Conservation (phyloP, 2,329 filamentous ascomycete genomes). For the Cercospora zeina region DNA sequence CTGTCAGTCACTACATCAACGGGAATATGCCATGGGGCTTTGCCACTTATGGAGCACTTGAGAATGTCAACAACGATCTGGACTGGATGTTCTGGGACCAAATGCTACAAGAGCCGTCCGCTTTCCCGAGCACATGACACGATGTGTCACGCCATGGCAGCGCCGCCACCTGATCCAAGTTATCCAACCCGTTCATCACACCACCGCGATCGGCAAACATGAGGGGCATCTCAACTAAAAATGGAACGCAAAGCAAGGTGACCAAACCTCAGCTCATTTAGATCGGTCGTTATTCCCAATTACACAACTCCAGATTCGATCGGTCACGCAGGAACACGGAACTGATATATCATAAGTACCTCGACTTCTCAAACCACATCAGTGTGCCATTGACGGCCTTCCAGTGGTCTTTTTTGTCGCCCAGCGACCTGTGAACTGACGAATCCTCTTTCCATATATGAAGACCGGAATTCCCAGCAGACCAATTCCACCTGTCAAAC, state of each 20-base stretch:
- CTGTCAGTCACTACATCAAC: conserved; percentile 21
- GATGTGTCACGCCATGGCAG: not conserved
- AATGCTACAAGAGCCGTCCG: conserved; percentile 20
- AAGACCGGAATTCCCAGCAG: conserved; percentile 38
- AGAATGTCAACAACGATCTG: conserved; percentile 18
- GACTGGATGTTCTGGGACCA: conserved; percentile 31
- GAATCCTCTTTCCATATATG: conserved; percentile 40
- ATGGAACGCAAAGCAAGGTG: not conserved
- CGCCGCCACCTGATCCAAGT: not conserved
- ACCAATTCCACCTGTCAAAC: conserved; percentile 38
- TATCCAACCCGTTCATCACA: not conserved
- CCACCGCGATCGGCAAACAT: not conserved
- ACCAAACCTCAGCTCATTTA: not conserved
- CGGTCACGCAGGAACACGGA: not conserved
- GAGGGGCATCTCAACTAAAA: not conserved
- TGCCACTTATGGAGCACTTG: conserved; percentile 15
- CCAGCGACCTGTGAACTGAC: conserved; percentile 38
- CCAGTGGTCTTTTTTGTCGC: conserved; percentile 29
- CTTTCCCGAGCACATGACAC: conserved; percentile 12
- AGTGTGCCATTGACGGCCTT: conserved; percentile 27
- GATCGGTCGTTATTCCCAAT: not conserved
- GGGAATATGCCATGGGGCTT: conserved; percentile 23
- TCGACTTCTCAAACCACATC: not conserved
- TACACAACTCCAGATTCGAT: not conserved
- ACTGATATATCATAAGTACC: not conserved